Evolutionary conservation across 306 rosid genomes (phyloP).

Genomic region (Cicer judaicum): DNA sequence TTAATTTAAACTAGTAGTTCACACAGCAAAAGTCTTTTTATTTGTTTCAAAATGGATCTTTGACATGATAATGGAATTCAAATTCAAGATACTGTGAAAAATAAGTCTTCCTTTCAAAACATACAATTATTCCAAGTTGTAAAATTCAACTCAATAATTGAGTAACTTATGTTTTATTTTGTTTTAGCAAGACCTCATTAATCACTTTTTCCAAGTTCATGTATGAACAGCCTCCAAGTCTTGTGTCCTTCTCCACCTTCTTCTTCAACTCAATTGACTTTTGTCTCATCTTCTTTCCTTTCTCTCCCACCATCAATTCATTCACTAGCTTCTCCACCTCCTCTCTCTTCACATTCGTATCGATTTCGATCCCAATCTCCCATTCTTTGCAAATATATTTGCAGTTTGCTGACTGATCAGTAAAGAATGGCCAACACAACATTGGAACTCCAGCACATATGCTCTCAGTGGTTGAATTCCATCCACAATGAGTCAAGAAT

Average conservation of each 20-base stretch:
- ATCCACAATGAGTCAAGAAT: slow-evolving; percentile 50
- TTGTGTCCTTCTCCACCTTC: slow-evolving; percentile 37
- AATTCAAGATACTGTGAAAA: too few relatives aligned
- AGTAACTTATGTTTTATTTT: not conserved
- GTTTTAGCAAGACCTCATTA: slow-evolving; percentile 36
- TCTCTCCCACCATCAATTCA: slow-evolving; percentile 49
- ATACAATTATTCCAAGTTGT: too few relatives aligned
- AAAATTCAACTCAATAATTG: too few relatives aligned
- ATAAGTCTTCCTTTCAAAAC: too few relatives aligned
- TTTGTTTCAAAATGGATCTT: not conserved
- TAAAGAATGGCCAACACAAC: slow-evolving; percentile 49
- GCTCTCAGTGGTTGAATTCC: slow-evolving; percentile 50
- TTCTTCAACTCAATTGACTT: slow-evolving; percentile 37
- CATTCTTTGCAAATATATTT: slow-evolving; percentile 34
- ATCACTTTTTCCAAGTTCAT: slow-evolving; percentile 36
- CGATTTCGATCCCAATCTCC: slow-evolving; percentile 47
- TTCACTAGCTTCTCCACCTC: slow-evolving; percentile 46
- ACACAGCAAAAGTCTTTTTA: too few relatives aligned
- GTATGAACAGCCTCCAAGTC: slow-evolving; percentile 36
- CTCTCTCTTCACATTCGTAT: slow-evolving; percentile 41
- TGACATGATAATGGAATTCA: not conserved
- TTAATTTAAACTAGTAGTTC: too few relatives aligned
- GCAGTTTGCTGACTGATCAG: slow-evolving; percentile 40
- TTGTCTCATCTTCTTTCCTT: slow-evolving; percentile 45
- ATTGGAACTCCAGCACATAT: slow-evolving; percentile 44